These are phyloP conservation scores for Fraxinus cuspidata DNA, from an alignment of 257 asterid genomes.

Conservation along the genomic window DNA sequence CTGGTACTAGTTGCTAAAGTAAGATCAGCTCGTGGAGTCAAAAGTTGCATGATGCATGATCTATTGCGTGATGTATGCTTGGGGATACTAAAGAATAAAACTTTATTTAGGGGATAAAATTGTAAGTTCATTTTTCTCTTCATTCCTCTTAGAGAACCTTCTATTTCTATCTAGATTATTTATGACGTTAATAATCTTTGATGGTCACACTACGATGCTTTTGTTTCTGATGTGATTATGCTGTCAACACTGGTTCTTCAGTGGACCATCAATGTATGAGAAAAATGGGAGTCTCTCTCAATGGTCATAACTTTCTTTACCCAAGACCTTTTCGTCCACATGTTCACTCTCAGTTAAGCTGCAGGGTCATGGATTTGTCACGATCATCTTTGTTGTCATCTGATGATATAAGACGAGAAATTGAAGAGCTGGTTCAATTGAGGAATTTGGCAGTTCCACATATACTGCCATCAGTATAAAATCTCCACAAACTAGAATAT, in stretches of 20 bases:
- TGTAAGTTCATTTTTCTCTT: background rate
- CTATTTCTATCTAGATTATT: background rate
- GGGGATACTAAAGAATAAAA: slow-evolving; percentile 20
- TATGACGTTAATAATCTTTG: background rate
- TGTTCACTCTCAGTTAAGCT: slow-evolving; percentile 17
- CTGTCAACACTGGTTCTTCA: background rate
- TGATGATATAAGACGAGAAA: background rate
- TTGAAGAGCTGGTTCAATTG: slow-evolving; percentile 21
- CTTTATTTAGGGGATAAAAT: slow-evolving; percentile 11
- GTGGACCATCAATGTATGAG: slow-evolving; percentile 20
- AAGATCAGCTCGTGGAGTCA: slow-evolving; percentile 19
- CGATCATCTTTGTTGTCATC: background rate
- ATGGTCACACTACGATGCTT: background rate
- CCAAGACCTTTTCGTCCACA: slow-evolving; percentile 24
- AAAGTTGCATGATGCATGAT: slow-evolving; percentile 22
- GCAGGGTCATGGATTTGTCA: slow-evolving; percentile 16
- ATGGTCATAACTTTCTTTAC: background rate
- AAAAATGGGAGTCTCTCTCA: background rate
- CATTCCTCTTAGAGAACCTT: no score
- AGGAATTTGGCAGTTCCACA: slow-evolving; percentile 22
- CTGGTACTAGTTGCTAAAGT: slow-evolving; percentile 20
- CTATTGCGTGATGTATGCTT: no score
- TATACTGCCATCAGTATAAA: slow-evolving; percentile 1
- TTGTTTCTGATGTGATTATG: background rate
- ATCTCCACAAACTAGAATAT: slow-evolving; percentile 18